These are phyloP conservation scores for Aspergillus indologenus DNA, from an alignment of 495 filamentous ascomycete species.

Conservation along the genomic window DNA sequence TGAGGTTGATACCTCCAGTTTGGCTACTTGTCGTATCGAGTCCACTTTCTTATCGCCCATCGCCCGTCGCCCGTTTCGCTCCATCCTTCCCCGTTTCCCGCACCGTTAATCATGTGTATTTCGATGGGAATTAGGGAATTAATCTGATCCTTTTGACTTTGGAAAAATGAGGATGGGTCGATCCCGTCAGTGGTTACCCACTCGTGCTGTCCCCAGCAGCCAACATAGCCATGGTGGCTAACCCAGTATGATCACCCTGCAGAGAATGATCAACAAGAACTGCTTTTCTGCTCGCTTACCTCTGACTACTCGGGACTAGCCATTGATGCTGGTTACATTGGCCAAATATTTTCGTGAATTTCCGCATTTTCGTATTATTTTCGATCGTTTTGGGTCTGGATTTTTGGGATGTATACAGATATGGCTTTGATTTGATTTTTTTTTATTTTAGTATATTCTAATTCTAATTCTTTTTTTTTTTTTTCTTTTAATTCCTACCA, in stretches of 20 bases:
- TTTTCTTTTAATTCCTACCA: slow-evolving; percentile 1
- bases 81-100: not conserved
- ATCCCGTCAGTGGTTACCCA: not conserved
- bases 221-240: slow-evolving; percentile 3
- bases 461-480: slow-evolving; percentile 8
- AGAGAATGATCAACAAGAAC: not conserved
- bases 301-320: not conserved
- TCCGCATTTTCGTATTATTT: not conserved
- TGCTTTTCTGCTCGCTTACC: not conserved
- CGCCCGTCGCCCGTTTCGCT: not conserved
- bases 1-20: no score
- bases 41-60: no score
- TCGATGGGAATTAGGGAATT: not conserved
- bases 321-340: not conserved
- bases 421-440: no score
- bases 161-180: not conserved
- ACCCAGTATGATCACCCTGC: slow-evolving; percentile 4
- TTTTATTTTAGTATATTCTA: not conserved
- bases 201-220: not conserved
- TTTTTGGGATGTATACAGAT: not conserved
- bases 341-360: not conserved
- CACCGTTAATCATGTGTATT: not conserved
- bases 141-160: not conserved
- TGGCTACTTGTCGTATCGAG: no score
- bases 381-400: not conserved